phyloP scores from a whole-genome alignment of 1,139 yeast species.

The Debaryomyces singareniensis region DNA sequence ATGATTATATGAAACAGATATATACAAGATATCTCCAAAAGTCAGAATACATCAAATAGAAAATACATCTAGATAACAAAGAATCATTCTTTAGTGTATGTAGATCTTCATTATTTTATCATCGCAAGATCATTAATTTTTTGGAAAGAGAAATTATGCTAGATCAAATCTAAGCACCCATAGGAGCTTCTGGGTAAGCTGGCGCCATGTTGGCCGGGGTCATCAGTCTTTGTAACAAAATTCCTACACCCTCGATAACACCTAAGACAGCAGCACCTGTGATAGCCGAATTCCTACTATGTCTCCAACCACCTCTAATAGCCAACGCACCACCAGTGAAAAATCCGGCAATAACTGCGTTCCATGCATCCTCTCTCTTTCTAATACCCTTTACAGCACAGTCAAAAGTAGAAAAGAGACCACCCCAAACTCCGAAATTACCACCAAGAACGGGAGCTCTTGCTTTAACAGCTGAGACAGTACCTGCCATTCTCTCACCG shows the following conservation, averaged over 20 bases:
- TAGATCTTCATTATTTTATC: too few species aligned
- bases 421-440: conserved; percentile 99
- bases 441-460: conserved; percentile 99
- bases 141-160: too few species aligned
- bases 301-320: conserved; percentile 98
- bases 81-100: too few species aligned
- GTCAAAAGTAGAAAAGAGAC: conserved; percentile 90
- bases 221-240: conserved; percentile 87
- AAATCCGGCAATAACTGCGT: conserved; percentile 96
- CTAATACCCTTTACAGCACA: conserved; percentile 94
- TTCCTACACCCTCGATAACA: conserved; percentile 96
- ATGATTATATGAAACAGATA: too few species aligned
- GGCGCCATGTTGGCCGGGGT: conserved; percentile 87
- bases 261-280: conserved; percentile 97
- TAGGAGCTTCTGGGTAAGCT: conserved; percentile 57
- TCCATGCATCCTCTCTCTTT: conserved; percentile 97
- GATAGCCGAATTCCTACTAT: conserved; percentile 92
- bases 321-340: conserved; percentile 98
- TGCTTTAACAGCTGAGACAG: conserved; percentile 84
- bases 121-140: too few species aligned
- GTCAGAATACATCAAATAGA: too few species aligned
- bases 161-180: conserved; percentile 36
- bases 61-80: too few species aligned
- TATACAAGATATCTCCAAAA: too few species aligned
- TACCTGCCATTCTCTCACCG: conserved; percentile 91